Evolutionary conservation across 179 eudicot genomes (phyloP).

Genomic region (Actinidia chinensis): DNA sequence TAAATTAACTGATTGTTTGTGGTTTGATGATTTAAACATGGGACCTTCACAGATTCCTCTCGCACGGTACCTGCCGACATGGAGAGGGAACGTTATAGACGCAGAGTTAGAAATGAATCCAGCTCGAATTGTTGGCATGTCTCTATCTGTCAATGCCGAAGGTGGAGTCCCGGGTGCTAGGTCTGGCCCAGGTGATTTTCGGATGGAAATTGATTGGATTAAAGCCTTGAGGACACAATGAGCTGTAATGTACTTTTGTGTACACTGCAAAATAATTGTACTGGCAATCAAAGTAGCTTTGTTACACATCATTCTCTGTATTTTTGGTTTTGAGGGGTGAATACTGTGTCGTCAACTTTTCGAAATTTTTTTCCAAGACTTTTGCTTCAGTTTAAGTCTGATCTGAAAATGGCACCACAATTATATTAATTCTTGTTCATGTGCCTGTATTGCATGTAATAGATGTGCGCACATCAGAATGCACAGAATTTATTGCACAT

Average conservation of each 20-base stretch:
- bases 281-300: neutral
- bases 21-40: neutral
- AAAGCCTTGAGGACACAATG: slow-evolving; percentile 70
- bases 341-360: neutral
- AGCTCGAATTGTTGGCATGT: slow-evolving; percentile 79
- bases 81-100: slow-evolving; percentile 95
- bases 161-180: slow-evolving; percentile 86
- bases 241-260: slow-evolving; percentile 15
- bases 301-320: neutral
- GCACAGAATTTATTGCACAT: neutral
- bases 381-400: neutral
- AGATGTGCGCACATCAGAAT: neutral
- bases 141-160: slow-evolving; percentile 86
- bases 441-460: neutral
- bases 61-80: slow-evolving; percentile 84
- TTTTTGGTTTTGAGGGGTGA: neutral
- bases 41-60: slow-evolving; percentile 65
- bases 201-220: slow-evolving; percentile 87
- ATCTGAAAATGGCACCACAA: neutral
- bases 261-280: slow-evolving; percentile 10
- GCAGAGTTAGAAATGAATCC: slow-evolving; percentile 90
- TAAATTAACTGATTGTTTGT: neutral
- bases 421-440: neutral
- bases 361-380: neutral
- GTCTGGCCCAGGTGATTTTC: slow-evolving; percentile 85